Conservation (phyloP, 78 protist genomes). For the Dictyostelium intermedium region DNA sequence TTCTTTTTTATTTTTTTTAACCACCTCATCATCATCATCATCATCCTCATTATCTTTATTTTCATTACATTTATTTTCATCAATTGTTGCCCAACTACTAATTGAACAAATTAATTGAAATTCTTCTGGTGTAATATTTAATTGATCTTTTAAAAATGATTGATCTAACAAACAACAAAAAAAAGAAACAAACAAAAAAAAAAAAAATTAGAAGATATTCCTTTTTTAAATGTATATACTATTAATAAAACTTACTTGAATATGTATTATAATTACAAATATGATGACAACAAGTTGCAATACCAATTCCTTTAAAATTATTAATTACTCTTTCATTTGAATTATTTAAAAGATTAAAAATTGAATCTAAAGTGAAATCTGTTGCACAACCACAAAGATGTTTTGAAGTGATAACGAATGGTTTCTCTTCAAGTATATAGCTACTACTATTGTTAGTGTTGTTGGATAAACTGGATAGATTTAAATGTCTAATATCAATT, state of each 20-base stretch:
- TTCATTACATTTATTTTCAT: constrained; percentile 1
- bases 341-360: not conserved
- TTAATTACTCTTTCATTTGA: not conserved
- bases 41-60: not conserved
- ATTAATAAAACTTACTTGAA: constrained; percentile 39
- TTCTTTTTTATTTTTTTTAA: not conserved
- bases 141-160: constrained; percentile 16
- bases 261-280: constrained; percentile 41
- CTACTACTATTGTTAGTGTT: too few species aligned
- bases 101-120: constrained; percentile 49
- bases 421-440: not conserved
- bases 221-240: too few species aligned
- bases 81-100: constrained; percentile 72
- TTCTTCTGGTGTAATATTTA: constrained; percentile 20
- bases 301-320: constrained; percentile 47
- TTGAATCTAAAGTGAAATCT: constrained; percentile 46
- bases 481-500: constrained; percentile 60
- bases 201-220: too few species aligned
- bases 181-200: too few species aligned
- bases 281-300: constrained; percentile 80
- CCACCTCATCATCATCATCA: not conserved
- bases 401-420: constrained; percentile 41
- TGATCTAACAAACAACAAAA: constrained; percentile 51
- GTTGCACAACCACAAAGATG: constrained; percentile 79
- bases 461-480: constrained; percentile 6